Base-by-base conservation (phyloP, 257 asterid species). In the Gentiana dahurica region DNA sequence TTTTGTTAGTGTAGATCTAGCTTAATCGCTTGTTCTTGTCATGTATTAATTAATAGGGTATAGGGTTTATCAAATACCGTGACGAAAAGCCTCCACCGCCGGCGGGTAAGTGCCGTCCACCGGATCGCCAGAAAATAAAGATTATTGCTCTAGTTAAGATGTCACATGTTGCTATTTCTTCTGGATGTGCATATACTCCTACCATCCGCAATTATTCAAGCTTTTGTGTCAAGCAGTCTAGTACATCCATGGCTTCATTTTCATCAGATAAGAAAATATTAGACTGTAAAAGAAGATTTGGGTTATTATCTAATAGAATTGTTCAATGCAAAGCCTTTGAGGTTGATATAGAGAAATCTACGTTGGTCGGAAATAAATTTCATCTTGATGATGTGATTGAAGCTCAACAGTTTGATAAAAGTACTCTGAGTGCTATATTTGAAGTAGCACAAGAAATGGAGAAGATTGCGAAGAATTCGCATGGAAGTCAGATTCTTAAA, bases 401-500 rank as follows among this genome's bases (percentile, higher is more conserved):
- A 67, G 82, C 96, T 67, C 98, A 87, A 72, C 95, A 91, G 69
- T 91, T 91, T 63, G 95, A 87, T 51, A 71, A 92, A 65, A 80
- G 75, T 11, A 79, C 81, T 12, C 90, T 91, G 39, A 71, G 77
- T 65, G 85, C 87, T 59, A 87, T 87, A 15, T 91, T 91, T 58
- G 83, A 77, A 41, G 94, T 87, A 66, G 95, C 94, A 38, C 74
- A 69, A 15, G 95, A 91, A 71, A 87, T 87, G 98, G 96, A 91
- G 80, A 82, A 73, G 77, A 73, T 91, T 55, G 96, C 82, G 83
- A 83, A 84, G 70, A 78, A 77, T 50, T 77, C 95, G 6, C 36
- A 64, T 5, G 87, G 87, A 45, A 80, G 84, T 63, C 89, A 75
- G 57, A 73, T 85, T 63, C 94, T 91, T 37, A 80, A 78, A 70